These are phyloP conservation scores for Berberis thunbergii DNA, from an alignment of 164 flowering plant genomes.

Conservation along the genomic window DNA sequence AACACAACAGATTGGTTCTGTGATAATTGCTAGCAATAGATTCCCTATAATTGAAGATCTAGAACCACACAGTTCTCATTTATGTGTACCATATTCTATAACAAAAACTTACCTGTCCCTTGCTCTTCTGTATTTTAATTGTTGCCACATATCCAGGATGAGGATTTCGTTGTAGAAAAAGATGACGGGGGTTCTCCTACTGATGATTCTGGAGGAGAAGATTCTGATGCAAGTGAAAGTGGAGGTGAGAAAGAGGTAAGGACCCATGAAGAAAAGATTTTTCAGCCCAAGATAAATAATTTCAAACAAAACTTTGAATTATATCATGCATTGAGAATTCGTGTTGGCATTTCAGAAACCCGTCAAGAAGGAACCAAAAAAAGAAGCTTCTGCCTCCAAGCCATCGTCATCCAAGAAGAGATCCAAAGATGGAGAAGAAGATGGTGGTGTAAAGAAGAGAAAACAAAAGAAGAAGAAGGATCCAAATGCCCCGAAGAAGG, in stretches of 20 bases:
- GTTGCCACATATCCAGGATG: slow-evolving; percentile 50
- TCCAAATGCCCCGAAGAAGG: slow-evolving; percentile 96
- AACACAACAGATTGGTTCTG: too few relatives aligned
- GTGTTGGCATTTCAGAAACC: slow-evolving; percentile 41
- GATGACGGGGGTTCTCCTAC: slow-evolving; percentile 98
- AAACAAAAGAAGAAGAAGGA: slow-evolving; percentile 91
- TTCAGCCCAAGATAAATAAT: not conserved
- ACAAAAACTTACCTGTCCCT: too few relatives aligned
- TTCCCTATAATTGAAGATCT: too few relatives aligned
- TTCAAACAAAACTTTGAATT: not conserved
- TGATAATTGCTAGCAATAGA: too few relatives aligned
- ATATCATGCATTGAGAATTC: not conserved
- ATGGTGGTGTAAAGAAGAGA: slow-evolving; percentile 68
- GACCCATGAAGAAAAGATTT: not conserved
- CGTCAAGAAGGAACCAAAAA: slow-evolving; percentile 58
- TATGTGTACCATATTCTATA: too few relatives aligned
- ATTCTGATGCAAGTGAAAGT: slow-evolving; percentile 80
- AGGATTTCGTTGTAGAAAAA: slow-evolving; percentile 75
- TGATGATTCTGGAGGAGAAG: slow-evolving; percentile 89
- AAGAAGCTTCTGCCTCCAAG: slow-evolving; percentile 51
- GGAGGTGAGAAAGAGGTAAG: slow-evolving; percentile 62
- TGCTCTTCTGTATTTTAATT: not conserved
- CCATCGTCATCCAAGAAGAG: slow-evolving; percentile 51
- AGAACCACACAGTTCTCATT: too few relatives aligned
- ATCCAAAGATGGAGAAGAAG: slow-evolving; percentile 64